Conservation (phyloP, 1,284 basidiomycete genomes). For the Papiliotrema laurentii region DNA sequence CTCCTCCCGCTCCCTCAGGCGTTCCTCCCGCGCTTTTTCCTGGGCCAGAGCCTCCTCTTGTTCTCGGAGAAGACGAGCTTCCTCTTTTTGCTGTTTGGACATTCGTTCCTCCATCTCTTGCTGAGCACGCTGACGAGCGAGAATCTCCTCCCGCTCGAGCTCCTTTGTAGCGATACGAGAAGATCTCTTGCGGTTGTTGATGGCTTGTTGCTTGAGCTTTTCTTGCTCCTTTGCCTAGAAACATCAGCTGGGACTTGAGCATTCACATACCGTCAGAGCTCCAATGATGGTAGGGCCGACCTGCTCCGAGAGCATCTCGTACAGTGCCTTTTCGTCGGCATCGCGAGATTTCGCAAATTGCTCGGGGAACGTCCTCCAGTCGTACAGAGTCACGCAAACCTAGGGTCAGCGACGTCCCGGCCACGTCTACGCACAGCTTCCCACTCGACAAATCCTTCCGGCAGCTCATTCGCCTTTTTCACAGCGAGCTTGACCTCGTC, state of each 20-base stretch:
- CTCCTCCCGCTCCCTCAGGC: conserved; percentile 48
- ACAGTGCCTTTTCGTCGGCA: conserved; percentile 51
- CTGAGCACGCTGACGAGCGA: conserved; percentile 45
- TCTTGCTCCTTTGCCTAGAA: conserved; percentile 44
- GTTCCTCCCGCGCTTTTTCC: conserved; percentile 49
- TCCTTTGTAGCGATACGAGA: conserved; percentile 53
- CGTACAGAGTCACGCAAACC: conserved; percentile 52
- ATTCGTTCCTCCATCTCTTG: conserved; percentile 50
- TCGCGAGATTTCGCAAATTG: conserved; percentile 51
- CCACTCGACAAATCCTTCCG: conserved; percentile 49
- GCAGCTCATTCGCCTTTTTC: conserved; percentile 35
- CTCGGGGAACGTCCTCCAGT: conserved; percentile 51
- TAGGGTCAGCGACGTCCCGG: conserved; percentile 12
- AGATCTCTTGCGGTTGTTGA: conserved; percentile 52
- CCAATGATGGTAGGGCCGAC: conserved; percentile 50
- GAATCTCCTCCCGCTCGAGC: conserved; percentile 50
- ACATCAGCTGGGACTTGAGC: neutral
- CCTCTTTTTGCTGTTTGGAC: conserved; percentile 45
- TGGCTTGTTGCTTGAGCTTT: conserved; percentile 46
- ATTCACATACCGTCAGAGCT: conserved; percentile 41
- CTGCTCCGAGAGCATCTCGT: conserved; percentile 46
- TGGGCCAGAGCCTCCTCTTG: conserved; percentile 37
- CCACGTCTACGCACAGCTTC: conserved; percentile 44
- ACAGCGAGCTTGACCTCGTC: conserved; percentile 35
- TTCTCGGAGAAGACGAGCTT: conserved; percentile 29